Evolutionary conservation across 2,329 filamentous ascomycete species (phyloP), one percentile per base, ranked within the genome.

Genomic region (Fusarium incarnatum): DNA sequence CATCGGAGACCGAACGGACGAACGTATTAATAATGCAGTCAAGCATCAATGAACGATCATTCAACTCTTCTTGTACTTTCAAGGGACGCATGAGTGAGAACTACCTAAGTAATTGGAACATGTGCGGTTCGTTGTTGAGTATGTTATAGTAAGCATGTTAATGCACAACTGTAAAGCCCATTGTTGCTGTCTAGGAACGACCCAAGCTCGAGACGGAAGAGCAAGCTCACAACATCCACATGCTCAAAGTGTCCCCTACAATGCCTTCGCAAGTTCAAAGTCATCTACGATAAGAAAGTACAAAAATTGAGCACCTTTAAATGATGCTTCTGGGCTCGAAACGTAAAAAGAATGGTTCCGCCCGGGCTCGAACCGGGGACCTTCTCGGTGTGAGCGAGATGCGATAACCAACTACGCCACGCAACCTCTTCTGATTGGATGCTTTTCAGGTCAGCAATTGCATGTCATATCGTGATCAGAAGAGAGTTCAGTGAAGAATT

Each of bases 1-100:
- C 20, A 4, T 47, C 73, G 71, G 67, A 3, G 40, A 32, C 73
- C 70, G 72, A 6, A n/a, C 64, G 66, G 68, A 64, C 41, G 50
- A 67, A 15, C 30, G 25, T 10, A 52, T 73, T 60, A 60, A 52
- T 57, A 32, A 42, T 60, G 27, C 42, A 40, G 6, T 22, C 22
- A 13, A 22, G 23, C 20, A 34, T 18, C 10, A n/a, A 6, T 16
- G 32, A 34, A 11, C 32, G 5, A 25, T 8, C 30, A 34, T 15
- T 49, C 7, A 16, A 5, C 13, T 32, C 13, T 3, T 34, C 23
- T 18, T 12, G 4, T 6, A 37, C 18, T 11, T n/a, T n/a, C 5
- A 37, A n/a, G 18, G 18, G n/a, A n/a, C 10, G 6, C 18, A 37
- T 11, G 32, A 3, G 10, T 18, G 18, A n/a, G 34, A n/a, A 37